Base-by-base conservation (phyloP, 1,284 basidiomycete species). In the Ganoderma meredithae region DNA sequence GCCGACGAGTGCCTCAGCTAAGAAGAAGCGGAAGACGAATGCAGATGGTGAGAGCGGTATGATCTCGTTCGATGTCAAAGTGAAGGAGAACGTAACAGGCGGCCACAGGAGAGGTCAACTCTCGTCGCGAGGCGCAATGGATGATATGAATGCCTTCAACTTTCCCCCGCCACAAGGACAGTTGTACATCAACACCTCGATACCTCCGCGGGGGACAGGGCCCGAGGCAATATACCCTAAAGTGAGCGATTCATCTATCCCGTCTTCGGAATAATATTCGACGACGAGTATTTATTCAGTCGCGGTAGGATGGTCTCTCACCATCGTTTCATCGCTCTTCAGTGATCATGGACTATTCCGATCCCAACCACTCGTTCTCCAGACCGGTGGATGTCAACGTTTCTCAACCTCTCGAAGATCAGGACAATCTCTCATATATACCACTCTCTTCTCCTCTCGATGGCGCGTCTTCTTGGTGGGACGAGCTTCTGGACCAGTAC, bases 401-500 rank as follows among this genome's bases (percentile, higher is more conserved):
- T 33, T 72, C 71, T 53, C 69, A 65, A 19, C 67, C 67, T 39
- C 64, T 66, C 47, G 68, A 67, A 55, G 64, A 63, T 39, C 59
- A 70, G 36, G 61, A 72, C 63, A 73, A 66, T 47, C 55, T 71
- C 40, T 66, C 64, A 15, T 66, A 71, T 63, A 71, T 76, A 66
- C 69, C 73, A 62, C 61, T 82, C 25, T 79, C 83, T 47, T 81
- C 83, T 52, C 78, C 80, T 10, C 72, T 82, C 60, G 84, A 85
- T 66, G 82, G 83, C 71, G 79, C 85, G 71, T 83, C 83, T 71
- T 75, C 81, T 39, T 92, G 90, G 89, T 93, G 91, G 90, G 86
- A 88, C 70, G 81, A 79, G 66, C 85, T 93, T 53, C 77, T 90
- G 63, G 78, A 79, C 64, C 81, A 81, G 15, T 90, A 90, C 75